Evolutionary conservation across 2,329 filamentous ascomycete species (phyloP), one percentile per base, ranked within the genome.

Genomic region (Parastagonospora nodorum): DNA sequence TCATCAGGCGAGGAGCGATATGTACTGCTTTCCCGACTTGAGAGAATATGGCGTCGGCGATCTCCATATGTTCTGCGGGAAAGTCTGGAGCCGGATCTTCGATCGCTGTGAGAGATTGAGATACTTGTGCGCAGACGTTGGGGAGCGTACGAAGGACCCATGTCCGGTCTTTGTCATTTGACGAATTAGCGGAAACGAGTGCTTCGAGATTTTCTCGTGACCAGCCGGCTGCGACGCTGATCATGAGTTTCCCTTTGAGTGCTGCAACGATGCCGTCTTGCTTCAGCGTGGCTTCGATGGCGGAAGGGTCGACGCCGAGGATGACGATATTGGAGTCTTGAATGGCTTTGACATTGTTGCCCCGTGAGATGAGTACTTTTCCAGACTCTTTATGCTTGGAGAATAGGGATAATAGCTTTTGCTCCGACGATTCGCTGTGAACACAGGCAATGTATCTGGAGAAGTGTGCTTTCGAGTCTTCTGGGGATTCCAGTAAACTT

Each of bases 171-270:
- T 33, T 47, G 15, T 45, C 43, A 35, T 30, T 59, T 15, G n/a
- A 8, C 2, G 46, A 30, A 39, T 50, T 51, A 7, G 50, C 33
- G 39, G 64, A 46, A 1, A 69, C 65, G 9, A 40, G 45, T n/a
- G 36, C 43, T 29, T 57, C 53, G 5, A 53, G 43, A 3, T 40
- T 54, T 12, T 58, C 58, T 30, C 73, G 69, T 0, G 77, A 75
- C 77, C 77, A 82, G 1, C 81, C 80, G 1, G 80, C 81, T 1
- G 75, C 77, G 1, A 83, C 75, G 55, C 80, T 83, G 62, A 82
- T 78, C 9, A 82, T 50, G 1, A 82, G 70, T 55, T 82, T 83
- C 4, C 67, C 62, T 0, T 63, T 57, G 1, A 82, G 45, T 0
- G 75, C 77, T 5, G 77, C 69, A 0, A 55, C 42, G 2, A 82